Conservation (phyloP, 371 early-diverging fungal genomes). For the Mucor mucedo region DNA sequence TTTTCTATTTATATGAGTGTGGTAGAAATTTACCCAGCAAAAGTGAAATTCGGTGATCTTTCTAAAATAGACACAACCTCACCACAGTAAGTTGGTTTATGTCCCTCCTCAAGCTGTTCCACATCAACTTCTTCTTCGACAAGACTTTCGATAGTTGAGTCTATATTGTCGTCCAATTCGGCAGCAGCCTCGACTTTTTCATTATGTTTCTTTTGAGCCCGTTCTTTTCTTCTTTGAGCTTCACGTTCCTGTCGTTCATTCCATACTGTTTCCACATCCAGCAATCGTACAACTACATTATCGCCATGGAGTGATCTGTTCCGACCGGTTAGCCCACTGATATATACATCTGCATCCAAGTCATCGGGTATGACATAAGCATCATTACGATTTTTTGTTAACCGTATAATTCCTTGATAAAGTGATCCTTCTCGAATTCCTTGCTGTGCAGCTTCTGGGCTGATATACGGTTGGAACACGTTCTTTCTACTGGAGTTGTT, state of each 20-base stretch:
- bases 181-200: constrained; percentile 1
- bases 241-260: constrained; percentile 45
- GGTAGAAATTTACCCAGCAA: constrained; percentile 38
- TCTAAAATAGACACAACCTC: constrained; percentile 55
- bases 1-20: not conserved
- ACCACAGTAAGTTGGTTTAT: constrained; percentile 27
- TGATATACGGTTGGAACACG: not conserved
- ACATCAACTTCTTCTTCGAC: constrained; percentile 13
- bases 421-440: constrained; percentile 1
- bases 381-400: constrained; percentile 76
- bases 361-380: constrained; percentile 80
- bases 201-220: constrained; percentile 16
- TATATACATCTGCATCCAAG: constrained; percentile 66
- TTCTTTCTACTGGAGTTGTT: not conserved
- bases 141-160: constrained; percentile 18
- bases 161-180: constrained; percentile 29
- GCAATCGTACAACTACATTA: constrained; percentile 70
- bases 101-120: constrained; percentile 8
- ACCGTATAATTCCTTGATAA: constrained; percentile 68
- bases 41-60: constrained; percentile 43
- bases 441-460: constrained; percentile 7
- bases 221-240: constrained; percentile 31
- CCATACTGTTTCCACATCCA: constrained; percentile 63
- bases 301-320: constrained; percentile 88
- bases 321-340: constrained; percentile 67